A percentile compares a stretch with the other conserved stretches of the same genome.
Conservation (phyloP, 2,329 filamentous ascomycete species). For the Penicillium fuscoglaucum region DNA sequence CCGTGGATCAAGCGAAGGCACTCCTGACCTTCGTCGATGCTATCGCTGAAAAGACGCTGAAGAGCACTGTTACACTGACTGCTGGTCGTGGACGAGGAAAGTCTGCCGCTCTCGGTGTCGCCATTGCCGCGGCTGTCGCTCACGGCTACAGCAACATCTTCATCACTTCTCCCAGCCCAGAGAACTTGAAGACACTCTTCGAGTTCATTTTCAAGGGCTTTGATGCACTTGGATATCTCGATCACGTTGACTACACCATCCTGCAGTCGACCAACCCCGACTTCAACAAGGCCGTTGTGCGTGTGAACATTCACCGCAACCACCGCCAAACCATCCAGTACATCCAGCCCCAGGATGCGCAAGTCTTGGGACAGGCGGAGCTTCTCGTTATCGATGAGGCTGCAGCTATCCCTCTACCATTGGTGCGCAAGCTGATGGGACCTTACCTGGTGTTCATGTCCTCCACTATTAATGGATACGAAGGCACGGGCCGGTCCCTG, state of each 20-base stretch:
- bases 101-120: conserved; percentile 91
- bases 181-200: conserved; percentile 97
- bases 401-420: conserved; percentile 87
- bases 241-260: conserved; percentile 96
- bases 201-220: conserved; percentile 99
- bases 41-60: conserved; percentile 91
- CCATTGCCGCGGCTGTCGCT: conserved; percentile 88
- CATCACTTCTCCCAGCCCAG: conserved; percentile 94
- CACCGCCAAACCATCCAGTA: conserved; percentile 99
- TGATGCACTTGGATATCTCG: conserved; percentile 87
- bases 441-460: conserved; percentile 99
- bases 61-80: conserved; percentile 89
- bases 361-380: conserved; percentile 92
- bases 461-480: conserved; percentile 97
- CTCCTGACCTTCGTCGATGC: conserved; percentile 96
- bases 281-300: conserved; percentile 97
- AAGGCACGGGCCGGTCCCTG: conserved; percentile 91
- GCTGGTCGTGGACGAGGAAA: conserved; percentile 94
- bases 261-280: conserved; percentile 97
- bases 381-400: conserved; percentile 96
- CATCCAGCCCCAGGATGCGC: conserved; percentile 92
- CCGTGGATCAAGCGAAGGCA: conserved; percentile 93
- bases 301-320: conserved; percentile 91
- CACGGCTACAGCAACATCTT: conserved; percentile 99
- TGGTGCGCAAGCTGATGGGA: conserved; percentile 92